Evolutionary conservation across 805 yeast genomes (phyloP).

Genomic region (Starmerella floris): DNA sequence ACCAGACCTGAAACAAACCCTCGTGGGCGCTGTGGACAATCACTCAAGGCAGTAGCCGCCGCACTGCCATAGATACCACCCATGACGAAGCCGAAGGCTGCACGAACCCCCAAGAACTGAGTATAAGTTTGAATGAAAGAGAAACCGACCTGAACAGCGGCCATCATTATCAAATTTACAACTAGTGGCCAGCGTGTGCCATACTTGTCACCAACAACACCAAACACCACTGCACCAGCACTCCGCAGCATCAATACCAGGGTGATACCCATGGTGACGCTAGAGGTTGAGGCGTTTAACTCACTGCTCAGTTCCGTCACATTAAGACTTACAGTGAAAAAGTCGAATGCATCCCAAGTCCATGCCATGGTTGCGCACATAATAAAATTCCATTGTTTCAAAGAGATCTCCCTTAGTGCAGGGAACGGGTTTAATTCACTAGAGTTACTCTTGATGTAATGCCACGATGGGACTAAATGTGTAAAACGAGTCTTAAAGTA

Average conservation of each 20-base stretch:
- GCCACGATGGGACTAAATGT: slow-evolving; percentile 23
- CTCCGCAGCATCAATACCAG: slow-evolving; percentile 59
- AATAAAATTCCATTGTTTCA: slow-evolving; percentile 49
- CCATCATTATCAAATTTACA: slow-evolving; percentile 38
- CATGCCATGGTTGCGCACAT: slow-evolving; percentile 49
- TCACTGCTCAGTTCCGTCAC: slow-evolving; percentile 39
- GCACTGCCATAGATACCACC: slow-evolving; percentile 59
- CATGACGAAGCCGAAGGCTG: slow-evolving; percentile 56
- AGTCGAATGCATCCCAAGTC: slow-evolving; percentile 64
- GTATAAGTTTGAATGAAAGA: slow-evolving; percentile 48
- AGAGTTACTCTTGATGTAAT: slow-evolving; percentile 16
- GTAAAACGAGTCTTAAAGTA: slow-evolving; percentile 27
- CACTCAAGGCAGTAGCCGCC: slow-evolving; percentile 54
- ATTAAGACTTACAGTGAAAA: slow-evolving; percentile 48
- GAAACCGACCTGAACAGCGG: slow-evolving; percentile 48
- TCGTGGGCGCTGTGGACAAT: slow-evolving; percentile 45
- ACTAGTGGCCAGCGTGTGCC: slow-evolving; percentile 62
- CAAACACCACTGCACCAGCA: slow-evolving; percentile 57
- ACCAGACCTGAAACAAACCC: slow-evolving; percentile 55
- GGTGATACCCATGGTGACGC: slow-evolving; percentile 61
- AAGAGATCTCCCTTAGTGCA: slow-evolving; percentile 36
- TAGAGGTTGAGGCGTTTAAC: slow-evolving; percentile 34
- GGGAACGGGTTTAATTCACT: slow-evolving; percentile 47
- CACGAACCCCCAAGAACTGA: slow-evolving; percentile 49
- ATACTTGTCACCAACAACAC: slow-evolving; percentile 44